These are phyloP conservation scores for Picochlorum sp. DNA, from an alignment of 139 green algal species.

Conservation along the genomic window DNA sequence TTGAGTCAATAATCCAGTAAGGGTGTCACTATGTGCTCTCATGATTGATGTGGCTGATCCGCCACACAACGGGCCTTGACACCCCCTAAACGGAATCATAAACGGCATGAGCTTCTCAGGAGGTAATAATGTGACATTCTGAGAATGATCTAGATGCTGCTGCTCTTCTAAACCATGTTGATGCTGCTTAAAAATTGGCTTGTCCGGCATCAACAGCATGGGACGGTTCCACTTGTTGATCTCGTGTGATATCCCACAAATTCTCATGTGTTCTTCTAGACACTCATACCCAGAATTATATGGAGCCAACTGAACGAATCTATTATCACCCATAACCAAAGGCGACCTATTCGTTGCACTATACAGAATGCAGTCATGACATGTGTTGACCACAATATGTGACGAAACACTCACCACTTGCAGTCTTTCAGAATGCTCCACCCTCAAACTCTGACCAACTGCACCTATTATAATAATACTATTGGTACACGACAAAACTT, in stretches of 20 bases:
- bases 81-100: constrained; percentile 73
- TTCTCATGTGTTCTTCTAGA: constrained; percentile 48
- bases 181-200: constrained; percentile 16
- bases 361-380: constrained; percentile 78
- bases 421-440: constrained; percentile 76
- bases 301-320: constrained; percentile 70
- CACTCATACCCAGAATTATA: constrained; percentile 71
- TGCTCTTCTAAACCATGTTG: constrained; percentile 22
- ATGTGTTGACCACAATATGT: constrained; percentile 51
- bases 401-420: constrained; percentile 47
- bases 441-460: constrained; percentile 47
- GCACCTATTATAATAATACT: constrained; percentile 72
- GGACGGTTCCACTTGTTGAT: constrained; percentile 61
- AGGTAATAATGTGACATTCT: constrained; percentile 50
- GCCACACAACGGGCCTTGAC: constrained; percentile 35
- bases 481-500: constrained; percentile 69
- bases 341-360: constrained; percentile 61
- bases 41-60: constrained; percentile 25
- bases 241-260: constrained; percentile 44
- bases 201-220: constrained; percentile 41
- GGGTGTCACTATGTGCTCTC: background rate
- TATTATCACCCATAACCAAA: constrained; percentile 64
- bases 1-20: background rate
- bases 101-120: constrained; percentile 74
- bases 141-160: background rate